Conservation (phyloP, 345 rosid species). For the Citrus maxima region DNA sequence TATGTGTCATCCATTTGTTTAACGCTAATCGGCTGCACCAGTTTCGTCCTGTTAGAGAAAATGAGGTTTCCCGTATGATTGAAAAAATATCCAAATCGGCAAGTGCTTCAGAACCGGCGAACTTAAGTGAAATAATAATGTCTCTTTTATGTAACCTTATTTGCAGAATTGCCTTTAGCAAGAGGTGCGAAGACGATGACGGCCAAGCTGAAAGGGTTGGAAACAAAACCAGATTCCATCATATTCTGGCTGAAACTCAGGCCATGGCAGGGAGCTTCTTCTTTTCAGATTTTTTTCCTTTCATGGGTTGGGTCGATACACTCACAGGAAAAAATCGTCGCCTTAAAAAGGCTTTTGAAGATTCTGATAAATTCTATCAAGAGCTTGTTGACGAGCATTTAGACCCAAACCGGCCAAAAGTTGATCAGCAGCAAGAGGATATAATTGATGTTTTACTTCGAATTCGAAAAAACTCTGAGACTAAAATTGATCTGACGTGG, state of each 20-base stretch:
- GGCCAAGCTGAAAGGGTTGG: neutral
- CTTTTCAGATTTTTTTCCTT: constrained; percentile 27
- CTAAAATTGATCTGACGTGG: constrained; percentile 15
- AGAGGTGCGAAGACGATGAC: constrained; percentile 19
- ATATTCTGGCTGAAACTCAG: constrained; percentile 20
- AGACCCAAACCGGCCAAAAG: neutral
- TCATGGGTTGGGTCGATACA: constrained; percentile 25
- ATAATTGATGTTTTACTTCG: constrained; percentile 26
- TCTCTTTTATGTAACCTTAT: constrained; percentile 13
- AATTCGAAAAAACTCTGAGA: constrained; percentile 6
- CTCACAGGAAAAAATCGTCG: constrained; percentile 15
- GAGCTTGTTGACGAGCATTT: constrained; percentile 35
- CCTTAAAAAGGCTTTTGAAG: constrained; percentile 19
- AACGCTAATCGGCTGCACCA: constrained; percentile 14
- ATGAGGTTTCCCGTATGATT: constrained; percentile 24
- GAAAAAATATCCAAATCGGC: constrained; percentile 7
- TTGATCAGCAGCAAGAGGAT: constrained; percentile 19
- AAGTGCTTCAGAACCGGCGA: neutral
- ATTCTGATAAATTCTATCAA: constrained; percentile 29
- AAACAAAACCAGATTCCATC: constrained; percentile 12
- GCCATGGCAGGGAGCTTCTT: constrained; percentile 21
- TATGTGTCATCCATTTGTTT: constrained; percentile 25
- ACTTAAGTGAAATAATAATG: constrained; percentile 15
- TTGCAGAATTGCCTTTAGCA: constrained; percentile 31
- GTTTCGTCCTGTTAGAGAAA: constrained; percentile 20